These are phyloP conservation scores for Debaryomyces prosopidis DNA, from an alignment of 805 yeast species.

Conservation along the genomic window DNA sequence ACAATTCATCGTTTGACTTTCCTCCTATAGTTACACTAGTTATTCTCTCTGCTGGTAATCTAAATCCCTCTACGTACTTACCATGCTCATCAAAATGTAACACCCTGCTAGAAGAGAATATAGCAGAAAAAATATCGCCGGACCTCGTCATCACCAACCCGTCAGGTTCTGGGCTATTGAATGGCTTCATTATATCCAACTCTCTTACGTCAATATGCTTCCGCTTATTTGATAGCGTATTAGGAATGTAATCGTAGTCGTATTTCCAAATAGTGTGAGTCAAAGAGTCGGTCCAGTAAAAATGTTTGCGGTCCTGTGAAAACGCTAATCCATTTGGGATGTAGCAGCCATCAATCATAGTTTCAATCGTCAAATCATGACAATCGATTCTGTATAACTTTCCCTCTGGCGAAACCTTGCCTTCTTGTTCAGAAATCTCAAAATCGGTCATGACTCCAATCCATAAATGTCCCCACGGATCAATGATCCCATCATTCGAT, in stretches of 20 bases:
- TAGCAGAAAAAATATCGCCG: constrained; percentile 63
- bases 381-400: constrained; percentile 35
- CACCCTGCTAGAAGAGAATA: constrained; percentile 62
- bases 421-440: constrained; percentile 23
- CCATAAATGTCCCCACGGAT: constrained; percentile 74
- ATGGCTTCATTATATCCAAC: constrained; percentile 58
- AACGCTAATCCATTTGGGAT: constrained; percentile 70
- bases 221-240: constrained; percentile 27
- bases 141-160: constrained; percentile 64
- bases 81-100: constrained; percentile 55
- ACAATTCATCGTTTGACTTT: constrained; percentile 52
- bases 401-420: constrained; percentile 51
- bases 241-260: constrained; percentile 34
- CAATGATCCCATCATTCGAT: constrained; percentile 83
- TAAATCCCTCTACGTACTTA: constrained; percentile 47
- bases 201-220: constrained; percentile 34
- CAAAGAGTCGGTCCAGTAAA: constrained; percentile 44
- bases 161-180: constrained; percentile 64
- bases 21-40: constrained; percentile 77
- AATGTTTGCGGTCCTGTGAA: constrained; percentile 23
- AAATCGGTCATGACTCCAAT: constrained; percentile 79
- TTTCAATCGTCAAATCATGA: constrained; percentile 28
- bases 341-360: constrained; percentile 34
- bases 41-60: constrained; percentile 60
- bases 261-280: constrained; percentile 35